phyloP scores from a whole-genome alignment of 169 alveolate species.

The Cryptosporidium ubiquitum region DNA sequence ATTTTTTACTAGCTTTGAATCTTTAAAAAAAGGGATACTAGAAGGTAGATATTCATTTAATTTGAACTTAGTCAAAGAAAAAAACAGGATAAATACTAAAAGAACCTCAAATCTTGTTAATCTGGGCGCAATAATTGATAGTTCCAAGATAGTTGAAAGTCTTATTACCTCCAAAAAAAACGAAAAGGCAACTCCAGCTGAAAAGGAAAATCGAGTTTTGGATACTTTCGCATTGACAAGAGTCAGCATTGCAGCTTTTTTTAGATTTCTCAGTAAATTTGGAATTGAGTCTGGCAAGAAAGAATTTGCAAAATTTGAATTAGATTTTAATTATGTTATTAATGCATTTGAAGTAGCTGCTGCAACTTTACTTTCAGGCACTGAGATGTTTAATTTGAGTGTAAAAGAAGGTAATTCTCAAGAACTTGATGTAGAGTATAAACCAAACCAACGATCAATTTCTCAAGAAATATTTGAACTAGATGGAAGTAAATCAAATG shows the following conservation, averaged over 20 bases:
- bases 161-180: not conserved
- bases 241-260: conserved; percentile 9
- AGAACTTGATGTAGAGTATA: not conserved
- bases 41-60: conserved; percentile 19
- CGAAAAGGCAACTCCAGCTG: not conserved
- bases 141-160: not conserved
- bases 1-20: conserved; percentile 21
- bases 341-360: not conserved
- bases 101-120: not conserved
- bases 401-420: not conserved
- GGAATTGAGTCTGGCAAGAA: not conserved
- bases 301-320: not conserved
- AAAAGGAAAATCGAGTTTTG: not conserved
- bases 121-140: not conserved
- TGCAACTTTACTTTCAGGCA: conserved; percentile 9
- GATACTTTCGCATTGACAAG: conserved; percentile 24
- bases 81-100: not conserved
- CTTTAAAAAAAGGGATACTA: conserved; percentile 11
- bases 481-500: conserved; percentile 40
- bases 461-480: conserved; percentile 19
- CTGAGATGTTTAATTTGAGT: not conserved
- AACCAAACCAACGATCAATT: not conserved
- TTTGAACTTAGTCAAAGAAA: not conserved
- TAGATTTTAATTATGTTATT: not conserved
- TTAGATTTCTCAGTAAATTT: not conserved